phyloP scores from a whole-genome alignment of 305 asterid genomes.

The Rubia balearica region DNA sequence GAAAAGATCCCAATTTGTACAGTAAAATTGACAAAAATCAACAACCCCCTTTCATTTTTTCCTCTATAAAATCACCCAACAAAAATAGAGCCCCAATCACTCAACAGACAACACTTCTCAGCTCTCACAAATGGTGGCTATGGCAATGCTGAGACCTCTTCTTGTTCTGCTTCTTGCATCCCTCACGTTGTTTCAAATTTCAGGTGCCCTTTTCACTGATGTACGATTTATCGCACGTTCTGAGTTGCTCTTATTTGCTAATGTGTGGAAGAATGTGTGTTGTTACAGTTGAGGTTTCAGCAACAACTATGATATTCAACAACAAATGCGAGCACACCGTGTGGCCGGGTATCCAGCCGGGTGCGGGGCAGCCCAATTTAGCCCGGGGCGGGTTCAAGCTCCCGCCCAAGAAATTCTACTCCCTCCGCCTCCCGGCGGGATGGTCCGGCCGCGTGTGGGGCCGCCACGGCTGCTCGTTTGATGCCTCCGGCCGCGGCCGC shows the following conservation, averaged over 20 bases:
- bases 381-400: slow-evolving; percentile 46
- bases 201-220: slow-evolving; percentile 16
- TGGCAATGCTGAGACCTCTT: slow-evolving; percentile 14
- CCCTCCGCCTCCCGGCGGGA: slow-evolving; percentile 44
- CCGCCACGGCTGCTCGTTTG: slow-evolving; percentile 62
- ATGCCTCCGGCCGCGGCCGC: slow-evolving; percentile 43
- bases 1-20: not conserved
- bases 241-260: not conserved
- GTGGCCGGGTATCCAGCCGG: slow-evolving; percentile 47
- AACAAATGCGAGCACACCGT: slow-evolving; percentile 45
- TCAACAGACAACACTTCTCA: not conserved
- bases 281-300: slow-evolving; percentile 24
- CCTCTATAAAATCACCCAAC: not conserved
- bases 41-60: not conserved
- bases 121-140: slow-evolving; percentile 13
- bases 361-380: slow-evolving; percentile 35
- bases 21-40: not conserved
- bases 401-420: slow-evolving; percentile 26
- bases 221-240: not conserved
- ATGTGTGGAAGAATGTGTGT: not conserved
- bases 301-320: slow-evolving; percentile 33
- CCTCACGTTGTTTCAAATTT: slow-evolving; percentile 14
- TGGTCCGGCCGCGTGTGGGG: slow-evolving; percentile 92
- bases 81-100: not conserved
- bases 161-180: slow-evolving; percentile 21